Percentiles rank a stretch among this genome's conserved stretches.
These are phyloP conservation scores for Eimeria maxima DNA, from an alignment of 169 alveolate genomes.

Conservation along the genomic window DNA sequence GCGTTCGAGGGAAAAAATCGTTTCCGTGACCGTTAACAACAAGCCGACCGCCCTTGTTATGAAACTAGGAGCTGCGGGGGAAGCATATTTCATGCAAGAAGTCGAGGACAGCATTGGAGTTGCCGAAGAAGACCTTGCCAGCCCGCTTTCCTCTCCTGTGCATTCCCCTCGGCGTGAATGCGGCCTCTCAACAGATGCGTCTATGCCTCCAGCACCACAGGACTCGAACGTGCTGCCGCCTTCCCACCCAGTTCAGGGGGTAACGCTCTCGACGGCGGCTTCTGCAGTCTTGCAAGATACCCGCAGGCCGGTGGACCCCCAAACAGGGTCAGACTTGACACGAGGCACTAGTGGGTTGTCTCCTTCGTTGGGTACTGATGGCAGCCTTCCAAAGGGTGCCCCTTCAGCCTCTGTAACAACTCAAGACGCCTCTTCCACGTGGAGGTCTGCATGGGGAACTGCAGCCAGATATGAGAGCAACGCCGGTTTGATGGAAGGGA, in stretches of 20 bases:
- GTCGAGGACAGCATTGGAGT: slow-evolving; percentile 81
- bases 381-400: neutral
- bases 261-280: slow-evolving; percentile 65
- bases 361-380: slow-evolving; percentile 7
- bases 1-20: slow-evolving; percentile 94
- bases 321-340: neutral
- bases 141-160: slow-evolving; percentile 77
- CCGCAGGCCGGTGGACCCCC: slow-evolving; percentile 33
- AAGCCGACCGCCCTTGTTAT: slow-evolving; percentile 93
- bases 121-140: slow-evolving; percentile 71
- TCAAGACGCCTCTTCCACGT: slow-evolving; percentile 64
- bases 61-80: slow-evolving; percentile 98
- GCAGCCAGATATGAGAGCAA: slow-evolving; percentile 66
- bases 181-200: slow-evolving; percentile 16
- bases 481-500: slow-evolving; percentile 48
- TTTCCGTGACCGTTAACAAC: slow-evolving; percentile 96
- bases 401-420: slow-evolving; percentile 7
- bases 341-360: neutral
- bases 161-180: slow-evolving; percentile 64
- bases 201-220: slow-evolving; percentile 33
- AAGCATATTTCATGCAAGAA: slow-evolving; percentile 96
- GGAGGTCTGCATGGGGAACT: slow-evolving; percentile 75
- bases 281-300: slow-evolving; percentile 36
- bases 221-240: slow-evolving; percentile 49
- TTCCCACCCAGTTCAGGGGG: slow-evolving; percentile 72